Evolutionary conservation across 2,329 filamentous ascomycete genomes (phyloP).

Genomic region (Stemphylium vesicarium): DNA sequence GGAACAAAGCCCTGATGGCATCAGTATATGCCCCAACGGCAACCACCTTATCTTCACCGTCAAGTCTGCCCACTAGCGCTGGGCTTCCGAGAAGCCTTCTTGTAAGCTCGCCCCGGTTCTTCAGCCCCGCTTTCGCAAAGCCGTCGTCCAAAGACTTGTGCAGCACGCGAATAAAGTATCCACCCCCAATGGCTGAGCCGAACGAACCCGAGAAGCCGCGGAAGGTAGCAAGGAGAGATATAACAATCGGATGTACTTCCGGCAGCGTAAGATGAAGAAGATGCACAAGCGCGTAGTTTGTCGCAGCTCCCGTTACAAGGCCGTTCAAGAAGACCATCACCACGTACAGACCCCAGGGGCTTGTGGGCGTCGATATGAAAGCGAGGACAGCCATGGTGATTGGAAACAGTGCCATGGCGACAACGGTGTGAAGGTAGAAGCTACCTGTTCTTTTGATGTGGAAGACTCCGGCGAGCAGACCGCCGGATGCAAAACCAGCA

Average conservation of each 20-base stretch:
- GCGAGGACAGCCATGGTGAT: constrained; percentile 65
- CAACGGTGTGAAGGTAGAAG: constrained; percentile 71
- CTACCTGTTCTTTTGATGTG: constrained; percentile 76
- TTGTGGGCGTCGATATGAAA: constrained; percentile 59
- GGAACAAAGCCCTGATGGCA: constrained; percentile 61
- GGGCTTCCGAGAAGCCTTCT: constrained; percentile 65
- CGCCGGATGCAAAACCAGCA: constrained; percentile 75
- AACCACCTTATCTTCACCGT: constrained; percentile 58
- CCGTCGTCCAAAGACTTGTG: constrained; percentile 61
- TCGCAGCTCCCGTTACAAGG: constrained; percentile 70
- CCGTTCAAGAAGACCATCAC: constrained; percentile 72
- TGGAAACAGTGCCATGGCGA: constrained; percentile 68
- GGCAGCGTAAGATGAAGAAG: constrained; percentile 73
- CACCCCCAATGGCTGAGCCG: constrained; percentile 79
- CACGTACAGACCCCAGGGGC: constrained; percentile 63
- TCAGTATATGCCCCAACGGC: constrained; percentile 62
- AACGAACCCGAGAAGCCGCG: constrained; percentile 83
- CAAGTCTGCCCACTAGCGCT: constrained; percentile 58
- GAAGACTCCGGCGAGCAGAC: constrained; percentile 73
- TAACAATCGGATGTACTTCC: constrained; percentile 75
- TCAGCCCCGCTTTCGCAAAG: constrained; percentile 57
- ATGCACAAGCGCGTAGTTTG: constrained; percentile 85
- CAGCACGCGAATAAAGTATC: constrained; percentile 71
- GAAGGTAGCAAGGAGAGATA: constrained; percentile 78
- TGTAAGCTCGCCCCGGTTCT: constrained; percentile 55